Percentiles rank a stretch among this genome's conserved stretches.
These are phyloP conservation scores for Flaveria trinervia DNA, from an alignment of 129 eudicot species.

Conservation along the genomic window DNA sequence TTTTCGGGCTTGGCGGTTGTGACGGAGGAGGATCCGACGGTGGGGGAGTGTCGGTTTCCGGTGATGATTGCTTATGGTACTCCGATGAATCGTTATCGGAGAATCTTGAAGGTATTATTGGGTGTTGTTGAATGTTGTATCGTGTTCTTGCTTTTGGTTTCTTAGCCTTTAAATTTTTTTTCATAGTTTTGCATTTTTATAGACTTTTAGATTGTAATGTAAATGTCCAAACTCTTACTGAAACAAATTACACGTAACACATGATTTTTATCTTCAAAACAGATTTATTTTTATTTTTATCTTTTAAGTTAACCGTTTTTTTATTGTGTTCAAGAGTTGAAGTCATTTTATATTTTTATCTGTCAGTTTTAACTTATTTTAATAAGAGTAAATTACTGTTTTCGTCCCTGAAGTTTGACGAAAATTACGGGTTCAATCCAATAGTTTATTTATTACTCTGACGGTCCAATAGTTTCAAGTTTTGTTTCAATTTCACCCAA, in stretches of 20 bases:
- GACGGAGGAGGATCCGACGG: conserved; percentile 74
- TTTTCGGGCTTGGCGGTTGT: conserved; percentile 64
- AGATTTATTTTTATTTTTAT: not conserved
- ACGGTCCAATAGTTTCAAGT: too few relatives aligned
- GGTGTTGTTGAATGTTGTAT: conserved; percentile 56
- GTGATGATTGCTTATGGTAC: conserved; percentile 71
- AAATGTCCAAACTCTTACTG: not conserved
- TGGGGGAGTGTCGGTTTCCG: conserved; percentile 66
- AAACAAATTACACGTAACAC: conserved; percentile 5
- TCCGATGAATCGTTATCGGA: conserved; percentile 47
- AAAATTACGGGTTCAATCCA: too few relatives aligned
- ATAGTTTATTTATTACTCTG: too few relatives aligned
- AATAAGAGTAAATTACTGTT: too few relatives aligned
- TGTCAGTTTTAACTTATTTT: too few relatives aligned
- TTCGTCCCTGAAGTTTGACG: too few relatives aligned
- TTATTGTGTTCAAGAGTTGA: too few relatives aligned
- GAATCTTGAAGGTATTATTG: conserved; percentile 47
- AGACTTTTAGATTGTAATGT: conserved; percentile 23
- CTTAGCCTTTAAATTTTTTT: conserved; percentile 29
- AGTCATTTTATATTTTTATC: too few relatives aligned
- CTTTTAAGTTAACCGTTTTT: not conserved
- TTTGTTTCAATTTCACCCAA: too few relatives aligned
- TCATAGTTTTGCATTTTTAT: not conserved
- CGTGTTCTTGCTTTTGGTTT: conserved; percentile 66
- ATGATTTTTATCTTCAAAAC: conserved; percentile 18